Evolutionary conservation across 2,329 filamentous ascomycete species (phyloP), one percentile per base, ranked within the genome.

Genomic region (Pestalotiopsis sp.): DNA sequence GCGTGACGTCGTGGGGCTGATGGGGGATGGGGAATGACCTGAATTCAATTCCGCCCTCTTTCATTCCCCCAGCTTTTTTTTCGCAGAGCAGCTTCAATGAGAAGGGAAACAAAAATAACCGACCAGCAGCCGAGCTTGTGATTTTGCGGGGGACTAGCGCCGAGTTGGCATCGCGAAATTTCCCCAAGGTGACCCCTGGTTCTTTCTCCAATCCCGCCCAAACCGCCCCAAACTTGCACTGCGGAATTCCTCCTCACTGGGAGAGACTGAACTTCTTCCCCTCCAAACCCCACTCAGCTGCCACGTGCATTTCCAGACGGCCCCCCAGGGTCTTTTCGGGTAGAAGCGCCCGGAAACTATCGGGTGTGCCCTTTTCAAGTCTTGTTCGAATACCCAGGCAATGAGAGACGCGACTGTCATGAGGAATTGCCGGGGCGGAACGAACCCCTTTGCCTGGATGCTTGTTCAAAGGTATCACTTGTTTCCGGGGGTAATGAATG

Each of bases 121-220:
- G 85, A 86, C 78, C 70, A 76, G 74, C 77, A 83, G 81, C 84
- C 84, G 84, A 87, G 85, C 85, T 87, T 87, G 85, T 87, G 85
- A 87, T 84, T 82, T 83, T 86, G 84, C 84, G 84, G 84, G 84
- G 84, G 72, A 62, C 31, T 62, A 62, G 59, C 31, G 59, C 59
- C 25, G 36, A 62, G 25, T 59, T 11, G 3, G 3, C 3, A 27
- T 27, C 27, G 27, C 14, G 39, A 14, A 20, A 27, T 9, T 36
- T 36, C 31, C 31, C 31, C 31, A 36, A 36, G 31, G 7, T 36
- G 31, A 36, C 31, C 31, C 31, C 31, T 36, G 31, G 31, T 36
- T 9, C 31, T 2, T 36, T 36, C 31, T 36, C 31, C 31, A 36
- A 36, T 27, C 27, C 27, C 27, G 27, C 27, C 27, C 27, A 9